Evolutionary conservation across 1,284 basidiomycete species (phyloP), one percentile per base, ranked within the genome.

Genomic region (Sporisorium scitamineum): DNA sequence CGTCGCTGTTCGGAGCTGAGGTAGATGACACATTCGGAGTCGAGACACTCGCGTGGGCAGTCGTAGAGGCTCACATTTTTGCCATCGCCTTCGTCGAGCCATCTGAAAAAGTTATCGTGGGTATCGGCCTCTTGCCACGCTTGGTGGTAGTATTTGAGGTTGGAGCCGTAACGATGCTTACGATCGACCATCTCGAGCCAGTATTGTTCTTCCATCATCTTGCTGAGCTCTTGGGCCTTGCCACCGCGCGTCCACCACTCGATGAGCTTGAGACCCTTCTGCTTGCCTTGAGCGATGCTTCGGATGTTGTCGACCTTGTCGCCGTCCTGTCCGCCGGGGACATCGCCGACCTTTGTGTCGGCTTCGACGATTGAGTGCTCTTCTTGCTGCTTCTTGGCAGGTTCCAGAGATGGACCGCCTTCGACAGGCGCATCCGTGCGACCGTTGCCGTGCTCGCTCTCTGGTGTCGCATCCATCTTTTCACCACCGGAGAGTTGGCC

Each of bases 1-100:
- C 90, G 86, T 9, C 92, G 87, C 86, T 93, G 91, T 76, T 92
- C 90, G 3, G 89, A 88, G 53, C 70, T 73, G 52, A 82, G 72
- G 55, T 81, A 82, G 62, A 74, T 77, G 68, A 82, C 70, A 14
- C 84, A 76, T 87, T 93, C 92, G 77, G 87, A 89, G 70, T 93
- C 92, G 27, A 93, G 87, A 60, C 89, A 88, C 50, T 90, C 89
- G 24, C 92, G 87, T 0, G 91, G 88, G 76, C 92, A 91, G 76
- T 91, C 90, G 24, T 88, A 88, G 22, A 93, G 85, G 9, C 90
- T 90, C 9, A 93, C 79, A 24, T 89, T 83, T 78, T 90, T 91
- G 2, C 92, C 92, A 1, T 86, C 89, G 0, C 92, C 92, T 54
- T 88, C 83, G 78, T 93, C 92, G 8, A 93, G 88, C 92, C 91